Conservation (phyloP, 495 filamentous ascomycete species). For the Aspergillus haitiensis region DNA sequence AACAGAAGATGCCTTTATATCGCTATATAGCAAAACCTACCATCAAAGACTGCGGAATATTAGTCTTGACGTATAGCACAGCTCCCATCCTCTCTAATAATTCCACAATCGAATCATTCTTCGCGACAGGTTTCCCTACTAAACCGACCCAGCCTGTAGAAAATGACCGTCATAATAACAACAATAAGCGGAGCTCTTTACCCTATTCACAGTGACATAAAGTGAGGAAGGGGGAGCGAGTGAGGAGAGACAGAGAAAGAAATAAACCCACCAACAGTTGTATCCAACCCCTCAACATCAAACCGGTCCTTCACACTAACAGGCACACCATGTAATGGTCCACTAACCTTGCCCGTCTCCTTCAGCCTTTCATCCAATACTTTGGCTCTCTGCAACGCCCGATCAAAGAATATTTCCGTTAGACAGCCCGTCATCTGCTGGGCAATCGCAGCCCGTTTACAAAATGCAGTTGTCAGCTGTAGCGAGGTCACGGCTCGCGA, state of each 20-base stretch:
- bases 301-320: slow-evolving; percentile 69
- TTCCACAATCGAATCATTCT: slow-evolving; percentile 33
- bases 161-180: neutral
- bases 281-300: slow-evolving; percentile 56
- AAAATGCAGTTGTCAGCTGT: slow-evolving; percentile 56
- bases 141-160: slow-evolving; percentile 40
- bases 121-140: slow-evolving; percentile 31
- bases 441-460: slow-evolving; percentile 58
- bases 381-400: slow-evolving; percentile 43
- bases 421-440: slow-evolving; percentile 61
- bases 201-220: neutral
- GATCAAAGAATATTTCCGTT: slow-evolving; percentile 63
- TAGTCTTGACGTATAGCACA: slow-evolving; percentile 64
- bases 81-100: slow-evolving; percentile 43
- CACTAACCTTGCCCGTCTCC: slow-evolving; percentile 45
- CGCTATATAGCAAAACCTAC: slow-evolving; percentile 16
- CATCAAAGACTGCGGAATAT: slow-evolving; percentile 57
- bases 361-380: slow-evolving; percentile 44
- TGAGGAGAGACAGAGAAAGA: neutral
- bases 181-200: neutral
- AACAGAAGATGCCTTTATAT: neutral
- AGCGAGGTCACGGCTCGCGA: slow-evolving; percentile 43
- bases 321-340: slow-evolving; percentile 67
- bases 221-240: too few species aligned
- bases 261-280: slow-evolving; percentile 39